Evolutionary conservation across 2,329 filamentous ascomycete genomes (phyloP).

Genomic region (Sphaerulina musiva): DNA sequence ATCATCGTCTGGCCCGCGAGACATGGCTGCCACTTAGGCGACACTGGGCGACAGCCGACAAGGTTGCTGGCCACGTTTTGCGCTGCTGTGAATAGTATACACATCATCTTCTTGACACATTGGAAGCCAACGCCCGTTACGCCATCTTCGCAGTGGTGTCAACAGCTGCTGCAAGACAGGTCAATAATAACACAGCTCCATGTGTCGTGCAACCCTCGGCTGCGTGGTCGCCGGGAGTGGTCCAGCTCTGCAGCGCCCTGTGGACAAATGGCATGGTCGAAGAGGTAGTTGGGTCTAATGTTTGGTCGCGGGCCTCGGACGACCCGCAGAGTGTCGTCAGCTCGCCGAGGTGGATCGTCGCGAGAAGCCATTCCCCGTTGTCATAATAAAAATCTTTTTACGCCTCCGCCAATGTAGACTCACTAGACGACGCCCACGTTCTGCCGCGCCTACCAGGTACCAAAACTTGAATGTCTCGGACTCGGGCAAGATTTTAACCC

Average conservation of each 20-base stretch:
- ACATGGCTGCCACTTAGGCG: background rate
- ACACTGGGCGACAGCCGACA: background rate
- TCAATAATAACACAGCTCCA: background rate
- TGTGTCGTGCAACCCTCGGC: background rate
- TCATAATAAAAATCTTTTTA: background rate
- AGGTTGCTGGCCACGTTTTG: background rate
- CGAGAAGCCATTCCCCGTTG: background rate
- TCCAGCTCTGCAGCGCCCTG: background rate
- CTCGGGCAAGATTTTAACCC: background rate
- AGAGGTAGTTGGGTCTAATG: no score
- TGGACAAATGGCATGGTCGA: background rate
- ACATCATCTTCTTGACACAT: background rate
- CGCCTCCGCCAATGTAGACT: background rate
- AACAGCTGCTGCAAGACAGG: background rate
- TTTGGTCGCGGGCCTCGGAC: background rate
- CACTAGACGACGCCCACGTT: background rate
- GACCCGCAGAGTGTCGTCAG: background rate
- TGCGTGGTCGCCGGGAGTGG: background rate
- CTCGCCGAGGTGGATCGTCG: background rate
- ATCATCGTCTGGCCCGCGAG: background rate
- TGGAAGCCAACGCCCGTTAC: background rate
- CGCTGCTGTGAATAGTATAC: background rate
- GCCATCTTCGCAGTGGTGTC: no score
- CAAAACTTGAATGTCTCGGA: background rate
- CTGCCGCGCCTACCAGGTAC: background rate